Percentiles rank a stretch among this genome's conserved stretches.
phyloP scores from a whole-genome alignment of 352 stramenopile species.

The Peronosclerospora sorghi region DNA sequence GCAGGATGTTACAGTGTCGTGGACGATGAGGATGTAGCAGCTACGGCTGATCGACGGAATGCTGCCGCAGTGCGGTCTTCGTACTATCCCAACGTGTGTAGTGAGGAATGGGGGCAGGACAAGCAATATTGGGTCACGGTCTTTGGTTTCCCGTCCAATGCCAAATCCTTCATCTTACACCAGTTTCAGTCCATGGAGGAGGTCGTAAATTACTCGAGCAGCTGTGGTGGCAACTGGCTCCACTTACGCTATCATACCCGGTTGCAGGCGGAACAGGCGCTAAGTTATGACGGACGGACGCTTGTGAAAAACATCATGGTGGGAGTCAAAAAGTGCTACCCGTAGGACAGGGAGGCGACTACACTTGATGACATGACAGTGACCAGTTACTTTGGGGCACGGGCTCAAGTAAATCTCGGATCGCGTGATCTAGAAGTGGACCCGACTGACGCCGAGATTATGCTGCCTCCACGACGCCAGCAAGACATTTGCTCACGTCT shows the following conservation, averaged over 20 bases:
- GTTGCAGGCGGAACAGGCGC: constrained; percentile 70
- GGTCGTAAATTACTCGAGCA: constrained; percentile 54
- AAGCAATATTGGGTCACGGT: constrained; percentile 81
- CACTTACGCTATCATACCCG: constrained; percentile 74
- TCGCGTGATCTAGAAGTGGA: constrained; percentile 62
- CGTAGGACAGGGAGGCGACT: constrained; percentile 46
- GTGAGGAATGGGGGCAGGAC: constrained; percentile 66
- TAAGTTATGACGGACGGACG: constrained; percentile 55
- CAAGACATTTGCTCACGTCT: constrained; percentile 76
- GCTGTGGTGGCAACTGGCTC: constrained; percentile 62
- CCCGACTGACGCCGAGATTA: constrained; percentile 67
- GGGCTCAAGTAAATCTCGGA: constrained; percentile 32
- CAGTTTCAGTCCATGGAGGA: constrained; percentile 72
- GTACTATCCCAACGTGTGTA: constrained; percentile 42
- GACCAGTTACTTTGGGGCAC: constrained; percentile 40
- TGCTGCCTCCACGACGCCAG: constrained; percentile 59
- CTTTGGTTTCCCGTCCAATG: constrained; percentile 56
- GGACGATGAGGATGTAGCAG: constrained; percentile 16
- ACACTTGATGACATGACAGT: constrained; percentile 42
- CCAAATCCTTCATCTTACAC: constrained; percentile 55
- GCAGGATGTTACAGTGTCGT: constrained; percentile 20
- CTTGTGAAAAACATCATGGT: constrained; percentile 66
- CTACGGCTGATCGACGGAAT: constrained; percentile 9
- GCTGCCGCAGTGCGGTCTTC: constrained; percentile 15
- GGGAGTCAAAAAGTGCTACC: constrained; percentile 68